Evolutionary conservation across 352 stramenopile genomes (phyloP).

Genomic region (Pythium dissotocum): DNA sequence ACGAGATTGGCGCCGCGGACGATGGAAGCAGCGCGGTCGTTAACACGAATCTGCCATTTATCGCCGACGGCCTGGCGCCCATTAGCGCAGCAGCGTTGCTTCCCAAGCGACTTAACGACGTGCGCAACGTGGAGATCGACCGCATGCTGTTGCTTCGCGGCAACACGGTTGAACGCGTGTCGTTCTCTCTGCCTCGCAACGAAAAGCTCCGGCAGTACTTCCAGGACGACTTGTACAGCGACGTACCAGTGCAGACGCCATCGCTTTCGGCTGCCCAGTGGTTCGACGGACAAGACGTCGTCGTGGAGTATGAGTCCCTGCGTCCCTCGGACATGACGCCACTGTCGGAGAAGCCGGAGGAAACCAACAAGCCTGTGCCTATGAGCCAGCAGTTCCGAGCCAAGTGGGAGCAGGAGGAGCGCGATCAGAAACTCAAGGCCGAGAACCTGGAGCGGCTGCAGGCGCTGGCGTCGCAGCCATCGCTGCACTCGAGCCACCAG

Average conservation of each 20-base stretch:
- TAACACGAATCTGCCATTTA: constrained; percentile 66
- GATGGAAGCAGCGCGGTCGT: constrained; percentile 17
- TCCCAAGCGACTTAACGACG: constrained; percentile 62
- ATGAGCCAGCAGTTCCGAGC: constrained; percentile 74
- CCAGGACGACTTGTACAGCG: constrained; percentile 76
- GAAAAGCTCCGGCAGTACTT: constrained; percentile 74
- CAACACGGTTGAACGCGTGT: constrained; percentile 51
- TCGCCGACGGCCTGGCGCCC: constrained; percentile 43
- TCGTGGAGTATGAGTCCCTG: constrained; percentile 56
- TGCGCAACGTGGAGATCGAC: constrained; percentile 68
- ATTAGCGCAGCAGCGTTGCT: constrained; percentile 66
- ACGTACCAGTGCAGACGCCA: constrained; percentile 34
- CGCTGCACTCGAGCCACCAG: constrained; percentile 59
- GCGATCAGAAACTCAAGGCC: constrained; percentile 58
- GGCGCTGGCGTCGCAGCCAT: constrained; percentile 72
- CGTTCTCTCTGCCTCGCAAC: constrained; percentile 67
- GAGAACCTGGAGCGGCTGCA: constrained; percentile 73
- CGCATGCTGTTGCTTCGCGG: constrained; percentile 62
- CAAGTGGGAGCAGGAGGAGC: constrained; percentile 54
- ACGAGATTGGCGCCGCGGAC: constrained; percentile 50
- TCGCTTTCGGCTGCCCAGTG: constrained; percentile 43
- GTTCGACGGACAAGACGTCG: constrained; percentile 48
- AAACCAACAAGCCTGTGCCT: constrained; percentile 36
- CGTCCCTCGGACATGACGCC: constrained; percentile 57
- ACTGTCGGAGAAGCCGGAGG: constrained; percentile 55